Evolutionary conservation across 2,329 filamentous ascomycete species (phyloP).

Genomic region (Fonsecaea nubica): DNA sequence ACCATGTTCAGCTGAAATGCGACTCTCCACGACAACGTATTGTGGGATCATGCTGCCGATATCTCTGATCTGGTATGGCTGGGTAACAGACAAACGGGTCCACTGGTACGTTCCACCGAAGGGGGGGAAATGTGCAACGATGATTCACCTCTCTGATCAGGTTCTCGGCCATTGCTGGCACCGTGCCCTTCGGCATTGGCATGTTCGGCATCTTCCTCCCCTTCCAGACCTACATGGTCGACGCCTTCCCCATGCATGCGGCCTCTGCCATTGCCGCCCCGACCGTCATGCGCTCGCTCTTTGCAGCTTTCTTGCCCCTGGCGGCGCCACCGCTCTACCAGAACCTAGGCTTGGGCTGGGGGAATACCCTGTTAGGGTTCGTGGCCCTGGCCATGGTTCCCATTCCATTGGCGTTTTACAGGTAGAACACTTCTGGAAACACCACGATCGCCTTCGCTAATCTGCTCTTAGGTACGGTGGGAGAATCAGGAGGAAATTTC

Average conservation of each 20-base stretch:
- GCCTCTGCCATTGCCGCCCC: conserved; percentile 61
- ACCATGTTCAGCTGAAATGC: background rate
- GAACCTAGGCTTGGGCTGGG: conserved; percentile 57
- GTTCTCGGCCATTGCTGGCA: conserved; percentile 50
- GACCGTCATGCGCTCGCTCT: conserved; percentile 61
- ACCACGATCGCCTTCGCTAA: background rate
- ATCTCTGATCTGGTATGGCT: conserved; percentile 14
- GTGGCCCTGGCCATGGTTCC: conserved; percentile 59
- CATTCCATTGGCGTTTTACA: conserved; percentile 52
- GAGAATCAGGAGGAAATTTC: background rate
- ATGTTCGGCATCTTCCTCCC: conserved; percentile 35
- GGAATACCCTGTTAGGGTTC: conserved; percentile 62
- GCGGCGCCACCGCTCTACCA: conserved; percentile 62
- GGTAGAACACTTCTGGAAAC: conserved; percentile 33
- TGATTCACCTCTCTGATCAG: conserved; percentile 41
- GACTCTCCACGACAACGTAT: background rate
- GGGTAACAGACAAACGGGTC: background rate
- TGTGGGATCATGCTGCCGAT: conserved; percentile 5
- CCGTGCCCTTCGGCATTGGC: conserved; percentile 43
- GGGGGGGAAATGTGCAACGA: background rate
- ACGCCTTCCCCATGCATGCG: conserved; percentile 56
- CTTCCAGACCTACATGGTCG: conserved; percentile 63
- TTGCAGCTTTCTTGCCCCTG: conserved; percentile 65
- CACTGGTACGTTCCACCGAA: conserved; percentile 7
- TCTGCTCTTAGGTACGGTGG: background rate